phyloP scores from a whole-genome alignment of 805 yeast genomes.

The Metschnikowia cerradonensis region DNA sequence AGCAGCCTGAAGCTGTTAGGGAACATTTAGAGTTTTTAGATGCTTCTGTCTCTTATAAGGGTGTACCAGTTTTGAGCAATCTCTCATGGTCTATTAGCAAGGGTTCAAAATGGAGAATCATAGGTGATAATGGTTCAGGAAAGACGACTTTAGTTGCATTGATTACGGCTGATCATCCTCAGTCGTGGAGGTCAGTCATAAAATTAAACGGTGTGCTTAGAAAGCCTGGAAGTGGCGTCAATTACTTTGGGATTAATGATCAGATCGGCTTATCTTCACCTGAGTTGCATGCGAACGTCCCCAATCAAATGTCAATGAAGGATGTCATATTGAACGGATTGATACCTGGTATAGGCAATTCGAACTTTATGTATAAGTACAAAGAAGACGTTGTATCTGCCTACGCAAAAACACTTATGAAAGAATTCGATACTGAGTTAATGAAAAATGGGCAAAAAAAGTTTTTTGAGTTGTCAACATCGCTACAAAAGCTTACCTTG shows the following conservation, averaged over 20 bases:
- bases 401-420: slow-evolving; percentile 19
- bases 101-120: slow-evolving; percentile 84
- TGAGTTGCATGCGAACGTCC: slow-evolving; percentile 86
- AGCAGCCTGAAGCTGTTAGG: background rate
- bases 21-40: slow-evolving; percentile 46
- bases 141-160: slow-evolving; percentile 83
- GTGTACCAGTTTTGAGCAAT: slow-evolving; percentile 53
- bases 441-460: slow-evolving; percentile 28
- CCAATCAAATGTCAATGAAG: slow-evolving; percentile 46
- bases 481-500: slow-evolving; percentile 74
- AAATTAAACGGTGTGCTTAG: slow-evolving; percentile 63
- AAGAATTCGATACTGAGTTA: slow-evolving; percentile 27
- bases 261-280: slow-evolving; percentile 88
- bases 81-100: slow-evolving; percentile 61
- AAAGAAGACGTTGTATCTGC: slow-evolving; percentile 15
- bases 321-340: slow-evolving; percentile 72
- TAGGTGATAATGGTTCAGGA: slow-evolving; percentile 91
- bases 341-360: slow-evolving; percentile 53
- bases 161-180: slow-evolving; percentile 93
- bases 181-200: slow-evolving; percentile 79
- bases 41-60: slow-evolving; percentile 64
- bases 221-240: slow-evolving; percentile 64
- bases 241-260: slow-evolving; percentile 74
- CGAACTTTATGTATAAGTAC: slow-evolving; percentile 46
- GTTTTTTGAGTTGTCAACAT: slow-evolving; percentile 56